phyloP scores from a whole-genome alignment of 2,329 filamentous ascomycete species.

The Microdochium paspali region DNA sequence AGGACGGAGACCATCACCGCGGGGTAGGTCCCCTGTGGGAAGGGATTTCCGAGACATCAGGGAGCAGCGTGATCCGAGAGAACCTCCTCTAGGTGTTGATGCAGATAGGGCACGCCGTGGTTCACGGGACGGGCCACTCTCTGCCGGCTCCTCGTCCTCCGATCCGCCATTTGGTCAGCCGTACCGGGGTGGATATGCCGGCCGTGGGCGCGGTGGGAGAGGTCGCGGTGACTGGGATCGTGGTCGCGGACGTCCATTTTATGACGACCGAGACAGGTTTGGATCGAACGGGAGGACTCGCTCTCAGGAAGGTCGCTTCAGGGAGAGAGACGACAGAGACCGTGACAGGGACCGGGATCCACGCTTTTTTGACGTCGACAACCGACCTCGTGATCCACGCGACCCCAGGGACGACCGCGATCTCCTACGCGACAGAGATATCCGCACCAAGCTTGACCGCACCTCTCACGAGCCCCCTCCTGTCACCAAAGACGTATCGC shows the following conservation, averaged over 20 bases:
- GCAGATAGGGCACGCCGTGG: conserved; percentile 57
- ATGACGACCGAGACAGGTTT: conserved; percentile 50
- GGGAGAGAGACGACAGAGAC: conserved; percentile 35
- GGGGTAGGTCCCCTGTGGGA: conserved; percentile 51
- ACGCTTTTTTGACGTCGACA: conserved; percentile 25
- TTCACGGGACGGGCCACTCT: conserved; percentile 64
- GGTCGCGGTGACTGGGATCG: conserved; percentile 47
- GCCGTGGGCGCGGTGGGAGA: conserved; percentile 34
- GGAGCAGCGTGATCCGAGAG: conserved; percentile 28
- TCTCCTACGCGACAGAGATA: conserved; percentile 11
- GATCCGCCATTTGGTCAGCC: conserved; percentile 51
- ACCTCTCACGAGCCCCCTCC: conserved; percentile 38
- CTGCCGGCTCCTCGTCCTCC: conserved; percentile 61
- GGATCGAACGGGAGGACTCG: conserved; percentile 44
- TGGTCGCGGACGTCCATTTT: conserved; percentile 39
- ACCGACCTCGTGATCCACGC: conserved; percentile 31
- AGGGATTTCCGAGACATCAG: conserved; percentile 55
- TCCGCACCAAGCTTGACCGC: conserved; percentile 41
- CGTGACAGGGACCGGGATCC: conserved; percentile 23
- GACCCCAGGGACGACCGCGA: conserved; percentile 40
- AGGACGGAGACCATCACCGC: conserved; percentile 51
- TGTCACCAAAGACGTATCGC: conserved; percentile 41
- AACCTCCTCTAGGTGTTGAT: conserved; percentile 54
- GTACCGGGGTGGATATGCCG: conserved; percentile 46
- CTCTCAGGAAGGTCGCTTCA: conserved; percentile 54